Evolutionary conservation across 441 rosid genomes (phyloP).

Genomic region (Gossypium gossypioides): DNA sequence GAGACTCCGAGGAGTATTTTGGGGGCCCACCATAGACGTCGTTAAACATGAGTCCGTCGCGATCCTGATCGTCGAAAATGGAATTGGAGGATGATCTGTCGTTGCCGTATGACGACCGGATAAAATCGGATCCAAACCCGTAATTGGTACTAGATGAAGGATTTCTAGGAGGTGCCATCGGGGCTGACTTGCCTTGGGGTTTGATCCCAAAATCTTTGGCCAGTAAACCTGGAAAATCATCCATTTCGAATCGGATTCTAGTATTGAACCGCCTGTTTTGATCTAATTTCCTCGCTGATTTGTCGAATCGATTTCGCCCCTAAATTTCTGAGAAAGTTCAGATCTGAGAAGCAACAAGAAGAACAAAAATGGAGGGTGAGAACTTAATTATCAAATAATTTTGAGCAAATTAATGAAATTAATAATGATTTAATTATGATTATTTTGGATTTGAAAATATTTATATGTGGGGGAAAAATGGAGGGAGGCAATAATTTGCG

Average conservation of each 20-base stretch:
- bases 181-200: constrained; percentile 79
- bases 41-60: constrained; percentile 32
- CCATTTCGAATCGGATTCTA: constrained; percentile 31
- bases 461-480: not conserved
- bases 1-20: constrained; percentile 35
- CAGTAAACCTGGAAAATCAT: constrained; percentile 56
- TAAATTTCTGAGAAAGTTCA: constrained; percentile 3
- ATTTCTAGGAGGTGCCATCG: constrained; percentile 51
- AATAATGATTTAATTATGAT: not conserved
- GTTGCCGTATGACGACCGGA: constrained; percentile 23
- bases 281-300: not conserved
- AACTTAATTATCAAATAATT: constrained; percentile 13
- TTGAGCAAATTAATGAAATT: not conserved
- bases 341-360: constrained; percentile 17
- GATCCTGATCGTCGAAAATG: constrained; percentile 42
- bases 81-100: constrained; percentile 27
- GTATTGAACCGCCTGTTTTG: constrained; percentile 11
- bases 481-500: too few relatives aligned
- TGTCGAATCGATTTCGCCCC: not conserved
- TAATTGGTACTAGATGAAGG: constrained; percentile 20
- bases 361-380: constrained; percentile 7
- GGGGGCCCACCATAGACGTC: constrained; percentile 52
- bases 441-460: not conserved
- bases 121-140: constrained; percentile 28
- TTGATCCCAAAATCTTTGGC: constrained; percentile 61